Evolutionary conservation across 345 rosid species (phyloP).

Genomic region (Euphorbia peplus): DNA sequence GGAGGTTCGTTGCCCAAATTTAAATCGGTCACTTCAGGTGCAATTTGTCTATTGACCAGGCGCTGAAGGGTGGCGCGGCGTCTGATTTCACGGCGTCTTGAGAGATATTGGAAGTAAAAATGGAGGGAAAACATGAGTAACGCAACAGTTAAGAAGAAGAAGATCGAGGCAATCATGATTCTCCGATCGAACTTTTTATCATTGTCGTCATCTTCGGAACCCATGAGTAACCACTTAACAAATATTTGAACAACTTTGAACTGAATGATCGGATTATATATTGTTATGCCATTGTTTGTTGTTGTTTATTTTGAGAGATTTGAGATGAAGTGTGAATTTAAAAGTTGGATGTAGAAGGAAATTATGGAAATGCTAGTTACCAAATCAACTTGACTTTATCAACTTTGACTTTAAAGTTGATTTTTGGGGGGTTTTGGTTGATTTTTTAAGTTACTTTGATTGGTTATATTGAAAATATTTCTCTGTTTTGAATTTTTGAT

Average conservation of each 20-base stretch:
- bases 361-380: not conserved
- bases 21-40: not conserved
- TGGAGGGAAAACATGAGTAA: constrained; percentile 35
- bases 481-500: not conserved
- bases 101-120: constrained; percentile 40
- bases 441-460: not conserved
- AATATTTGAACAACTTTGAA: no score
- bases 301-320: not conserved
- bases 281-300: no score
- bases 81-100: constrained; percentile 32
- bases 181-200: constrained; percentile 27
- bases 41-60: constrained; percentile 2
- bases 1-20: constrained; percentile 30
- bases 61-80: constrained; percentile 22
- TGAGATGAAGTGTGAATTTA: not conserved
- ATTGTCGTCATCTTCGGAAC: constrained; percentile 8
- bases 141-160: constrained; percentile 42
- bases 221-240: not conserved
- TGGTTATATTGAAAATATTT: not conserved
- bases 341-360: not conserved
- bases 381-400: not conserved
- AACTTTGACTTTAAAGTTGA: not conserved
- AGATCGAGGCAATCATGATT: constrained; percentile 43
- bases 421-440: not conserved
- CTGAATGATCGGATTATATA: no score